Base-by-base conservation (phyloP, 208 protist genomes). In the Wallacemonas sp. region DNA sequence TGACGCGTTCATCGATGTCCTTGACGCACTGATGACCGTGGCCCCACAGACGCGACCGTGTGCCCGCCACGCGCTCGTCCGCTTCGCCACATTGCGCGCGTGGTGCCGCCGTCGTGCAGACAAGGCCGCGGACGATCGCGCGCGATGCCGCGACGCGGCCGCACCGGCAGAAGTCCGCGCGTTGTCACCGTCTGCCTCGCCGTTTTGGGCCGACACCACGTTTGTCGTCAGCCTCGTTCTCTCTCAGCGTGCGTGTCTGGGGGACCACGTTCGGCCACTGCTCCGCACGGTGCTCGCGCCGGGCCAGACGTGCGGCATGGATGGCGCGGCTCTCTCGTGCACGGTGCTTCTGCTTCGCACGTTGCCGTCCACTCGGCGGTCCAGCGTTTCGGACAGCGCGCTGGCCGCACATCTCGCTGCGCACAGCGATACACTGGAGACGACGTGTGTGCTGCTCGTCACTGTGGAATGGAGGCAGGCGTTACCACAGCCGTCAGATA, bases 41-140 rank as follows among this genome's bases (percentile, higher is more conserved):
- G 49, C 20, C 49, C 49, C 49, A 10, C 49, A 22, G n/a, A 4
- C 7, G n/a, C 49, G 49, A 16, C 49, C 49, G 8, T 36, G 14
- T 22, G 49, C 49, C 5, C 49, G 49, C 8, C 49, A 36, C 8
- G 49, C 49, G 26, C 49, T 57, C 11, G 11, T n/a, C 11, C 49
- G 49, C n/a, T 36, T 33, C 49, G 49, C 49, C 49, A 57, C 25
- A 8, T n/a, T 57, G 49, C 49, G 28, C n/a, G 49, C 28, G 8
- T 33, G 29, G 7, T 57, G 49, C 49, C 0, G 28, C 45, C 20
- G 45, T 50, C 20, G 20, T 23, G 18, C 4, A 25, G 45, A 23
- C 45, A 11, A n/a, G n/a, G n/a, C n/a, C n/a, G n/a, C n/a, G n/a
- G n/a, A n/a, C n/a, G n/a, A n/a, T n/a, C n/a, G n/a, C n/a, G n/a